Percentiles rank a stretch among this genome's conserved stretches.
These are phyloP conservation scores for Dioszegia aurantiaca DNA, from an alignment of 768 basidiomycete species.

Conservation along the genomic window DNA sequence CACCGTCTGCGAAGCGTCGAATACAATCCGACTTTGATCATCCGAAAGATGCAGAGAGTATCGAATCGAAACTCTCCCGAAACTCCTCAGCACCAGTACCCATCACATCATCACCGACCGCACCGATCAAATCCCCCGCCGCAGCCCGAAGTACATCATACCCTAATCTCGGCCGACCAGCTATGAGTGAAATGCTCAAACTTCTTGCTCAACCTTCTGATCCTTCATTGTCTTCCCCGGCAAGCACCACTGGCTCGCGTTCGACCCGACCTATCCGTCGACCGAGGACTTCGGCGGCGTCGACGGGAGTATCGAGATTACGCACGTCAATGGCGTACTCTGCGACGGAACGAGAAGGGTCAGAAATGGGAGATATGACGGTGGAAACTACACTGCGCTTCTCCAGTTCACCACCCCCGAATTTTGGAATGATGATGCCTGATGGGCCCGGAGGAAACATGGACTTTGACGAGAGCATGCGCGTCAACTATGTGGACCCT, in stretches of 20 bases:
- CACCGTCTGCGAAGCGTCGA: not conserved
- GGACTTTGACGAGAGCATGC: slow-evolving; percentile 36
- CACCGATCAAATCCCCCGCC: not conserved
- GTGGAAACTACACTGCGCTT: not conserved
- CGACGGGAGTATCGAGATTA: not conserved
- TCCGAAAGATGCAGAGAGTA: not conserved
- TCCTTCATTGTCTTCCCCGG: not conserved
- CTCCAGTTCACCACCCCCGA: slow-evolving; percentile 1
- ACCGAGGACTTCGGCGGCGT: slow-evolving; percentile 2
- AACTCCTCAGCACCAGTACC: slow-evolving; percentile 15
- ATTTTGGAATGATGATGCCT: not conserved
- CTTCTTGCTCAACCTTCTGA: slow-evolving; percentile 25
- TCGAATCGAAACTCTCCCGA: slow-evolving; percentile 11
- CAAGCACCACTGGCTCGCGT: not conserved
- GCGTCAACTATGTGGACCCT: slow-evolving; percentile 43
- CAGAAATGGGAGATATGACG: slow-evolving; percentile 7
- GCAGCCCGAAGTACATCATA: slow-evolving; percentile 2
- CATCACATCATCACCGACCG: not conserved
- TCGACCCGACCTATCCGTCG: slow-evolving; percentile 17
- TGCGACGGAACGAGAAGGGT: not conserved
- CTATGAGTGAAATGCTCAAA: slow-evolving; percentile 38
- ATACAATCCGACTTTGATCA: not conserved
- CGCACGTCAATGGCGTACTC: slow-evolving; percentile 8
- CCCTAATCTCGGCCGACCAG: not conserved
- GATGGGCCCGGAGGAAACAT: slow-evolving; percentile 1